A percentile compares a stretch with the other conserved stretches of the same genome.
Evolutionary conservation across 2,329 filamentous ascomycete genomes (phyloP).

Genomic region (Trichoderma sp.): DNA sequence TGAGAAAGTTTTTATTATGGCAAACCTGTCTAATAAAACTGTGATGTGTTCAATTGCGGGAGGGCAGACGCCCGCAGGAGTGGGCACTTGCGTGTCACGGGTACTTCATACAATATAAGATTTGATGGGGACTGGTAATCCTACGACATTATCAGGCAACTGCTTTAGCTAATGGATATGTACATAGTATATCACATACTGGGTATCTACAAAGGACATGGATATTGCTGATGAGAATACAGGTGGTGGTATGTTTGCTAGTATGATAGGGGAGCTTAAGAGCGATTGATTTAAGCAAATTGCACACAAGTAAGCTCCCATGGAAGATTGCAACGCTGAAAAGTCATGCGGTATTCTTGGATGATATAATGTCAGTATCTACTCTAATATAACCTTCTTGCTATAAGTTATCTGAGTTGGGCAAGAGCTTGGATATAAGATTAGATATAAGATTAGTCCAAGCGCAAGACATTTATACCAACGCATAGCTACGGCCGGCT

Average conservation of each 20-base stretch:
- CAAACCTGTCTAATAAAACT: background rate
- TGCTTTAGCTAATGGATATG: no score
- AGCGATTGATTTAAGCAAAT: background rate
- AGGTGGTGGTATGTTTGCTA: no score
- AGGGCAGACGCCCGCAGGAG: background rate
- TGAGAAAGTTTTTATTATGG: background rate
- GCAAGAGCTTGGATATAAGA: background rate
- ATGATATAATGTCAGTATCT: fast-evolving
- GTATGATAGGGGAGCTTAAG: no score
- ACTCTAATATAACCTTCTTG: background rate
- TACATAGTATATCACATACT: no score
- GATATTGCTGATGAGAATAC: no score
- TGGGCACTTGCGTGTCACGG: background rate
- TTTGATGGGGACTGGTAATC: background rate
- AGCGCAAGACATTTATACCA: background rate
- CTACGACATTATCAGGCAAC: background rate
- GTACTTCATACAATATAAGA: background rate
- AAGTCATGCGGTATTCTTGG: background rate
- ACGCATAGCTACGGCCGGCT: background rate
- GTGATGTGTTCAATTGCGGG: background rate
- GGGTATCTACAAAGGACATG: no score
- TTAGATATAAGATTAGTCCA: background rate
- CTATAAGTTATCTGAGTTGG: background rate
- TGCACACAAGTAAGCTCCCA: background rate
- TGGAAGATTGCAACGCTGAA: background rate